A percentile compares a stretch with the other conserved stretches of the same genome.
phyloP scores from a whole-genome alignment of 1,284 basidiomycete species.

The Moesziomyces parantarcticus region DNA sequence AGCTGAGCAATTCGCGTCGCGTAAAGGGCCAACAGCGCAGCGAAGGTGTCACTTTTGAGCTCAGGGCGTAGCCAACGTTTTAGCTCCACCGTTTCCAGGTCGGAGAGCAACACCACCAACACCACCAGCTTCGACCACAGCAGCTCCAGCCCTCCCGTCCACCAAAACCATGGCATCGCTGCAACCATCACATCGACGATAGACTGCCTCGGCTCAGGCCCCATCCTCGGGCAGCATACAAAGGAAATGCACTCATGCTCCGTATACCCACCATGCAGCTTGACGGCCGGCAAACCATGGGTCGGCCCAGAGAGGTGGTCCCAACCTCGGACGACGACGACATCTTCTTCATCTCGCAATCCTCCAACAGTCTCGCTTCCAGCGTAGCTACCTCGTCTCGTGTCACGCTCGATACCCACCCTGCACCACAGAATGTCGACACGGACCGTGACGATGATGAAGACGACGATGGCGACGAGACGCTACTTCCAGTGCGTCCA shows the following conservation, averaged over 20 bases:
- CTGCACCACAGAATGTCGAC: not conserved
- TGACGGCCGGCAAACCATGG: not conserved
- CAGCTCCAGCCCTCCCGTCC: too few relatives aligned
- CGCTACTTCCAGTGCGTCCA: not conserved
- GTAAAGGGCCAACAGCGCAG: not conserved
- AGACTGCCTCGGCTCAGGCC: too few relatives aligned
- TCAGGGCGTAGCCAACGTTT: not conserved
- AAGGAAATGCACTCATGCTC: constrained; percentile 27
- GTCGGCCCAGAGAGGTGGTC: constrained; percentile 10
- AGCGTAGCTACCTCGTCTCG: constrained; percentile 2
- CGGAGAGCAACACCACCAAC: not conserved
- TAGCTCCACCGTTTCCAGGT: not conserved
- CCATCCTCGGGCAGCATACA: not conserved
- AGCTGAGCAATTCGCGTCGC: not conserved
- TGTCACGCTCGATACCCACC: not conserved
- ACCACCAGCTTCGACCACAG: not conserved
- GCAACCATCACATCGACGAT: too few relatives aligned
- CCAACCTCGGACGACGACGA: constrained; percentile 44
- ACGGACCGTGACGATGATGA: not conserved
- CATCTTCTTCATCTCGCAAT: constrained; percentile 33
- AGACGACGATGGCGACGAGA: constrained; percentile 1
- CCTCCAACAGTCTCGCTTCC: constrained; percentile 10
- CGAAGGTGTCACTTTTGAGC: not conserved
- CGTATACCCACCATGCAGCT: not conserved
- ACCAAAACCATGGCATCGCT: too few relatives aligned